Base-by-base conservation (phyloP, 371 early-diverging fungal genomes). In the Rhizomucor miehei region DNA sequence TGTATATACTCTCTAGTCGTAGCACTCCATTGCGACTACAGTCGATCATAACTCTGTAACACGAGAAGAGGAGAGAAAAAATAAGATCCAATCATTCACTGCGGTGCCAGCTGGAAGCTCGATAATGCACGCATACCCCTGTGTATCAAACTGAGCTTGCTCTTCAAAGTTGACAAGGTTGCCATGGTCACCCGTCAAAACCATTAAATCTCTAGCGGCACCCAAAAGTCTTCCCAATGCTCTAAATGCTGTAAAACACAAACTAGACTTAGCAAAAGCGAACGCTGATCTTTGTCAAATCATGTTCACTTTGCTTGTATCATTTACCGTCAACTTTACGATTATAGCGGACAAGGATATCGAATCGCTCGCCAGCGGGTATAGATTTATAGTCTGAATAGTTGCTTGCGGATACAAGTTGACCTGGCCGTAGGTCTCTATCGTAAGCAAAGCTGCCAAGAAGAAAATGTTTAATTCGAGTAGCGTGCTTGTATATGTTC, bases 21-120 rank as follows among this genome's bases (percentile, higher is more conserved):
- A 89, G 53, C 10, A 93, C 93, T 10, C 89, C 92, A 44, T 88
- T 83, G 36, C 94, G 81, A 66, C 89, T 88, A 59, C 92, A 91
- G 61, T 94, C 94, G 29, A 93, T 71, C 93, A 94, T 91, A 36
- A 87, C 73, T 29, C 88, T 85, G 58, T 19, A 25, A n/a, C n/a
- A n/a, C n/a, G n/a, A n/a, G 41, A 8, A 29, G 19, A 5, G 12
- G 29, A 5, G 8, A 29, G 8, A 29, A 8, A 29, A 3, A 8
- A 29, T 8, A 29, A 8, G 29, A 29, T 29, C 8, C 29, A 8
- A 29, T 29, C 29, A 29, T 3, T 29, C 8, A 29, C n/a, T n/a
- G 29, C 29, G 8, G 29, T 29, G 29, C 29, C 8, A 8, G 29
- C n/a, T 29, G 29, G 29, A 29, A 8, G 29, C 5, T 29, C 29